Evolutionary conservation across 768 basidiomycete species (phyloP), one percentile per base, ranked within the genome.

Genomic region (Lepiota brunneoincarnata): DNA sequence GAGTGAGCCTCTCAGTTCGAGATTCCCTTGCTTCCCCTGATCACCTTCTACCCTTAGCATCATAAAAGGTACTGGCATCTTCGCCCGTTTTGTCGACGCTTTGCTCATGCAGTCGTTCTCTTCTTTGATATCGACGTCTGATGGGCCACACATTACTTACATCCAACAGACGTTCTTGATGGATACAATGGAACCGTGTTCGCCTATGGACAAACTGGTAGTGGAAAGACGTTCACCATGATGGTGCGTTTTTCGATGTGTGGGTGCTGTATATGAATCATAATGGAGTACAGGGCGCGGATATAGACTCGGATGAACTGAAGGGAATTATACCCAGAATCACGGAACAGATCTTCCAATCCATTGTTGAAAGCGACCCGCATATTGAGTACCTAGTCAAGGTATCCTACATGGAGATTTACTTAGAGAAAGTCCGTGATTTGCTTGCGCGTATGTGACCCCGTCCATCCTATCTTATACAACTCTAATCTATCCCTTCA

Each of bases 401-500:
- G 74, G 97, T 98, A 48, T 97, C 93, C 34, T 99, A 98, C 71
- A 98, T 99, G 96, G 97, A 99, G 75, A 98, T 99, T 56, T 99
- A 99, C 71, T 80, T 98, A 57, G 97, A 99, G 72, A 84, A 88
- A 58, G 93, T 99, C 60, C 82, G 95, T 49, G 97, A 99, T 79
- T 74, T 99, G 51, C 80, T 99, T 50, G 89, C 93, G 56, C 97
- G 96, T 98, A 70, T 66, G 96, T 82, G 28, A 23, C 6, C 21
- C 6, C 24, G 31, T 31, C 31, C 35, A 1, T 17, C 34, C 34
- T 38, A 54, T 23, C 38, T 59, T 14, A 46, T 18, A 11, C 18
- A n/a, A 34, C 11, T 31, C 31, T 48, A 34, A 41, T 48, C 61
- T 50, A 51, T 26, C 35, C 58, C 42, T 58, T 41, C 55, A 11